Evolutionary conservation across 2,329 filamentous ascomycete genomes (phyloP).

Genomic region (Monilinia fructigena): DNA sequence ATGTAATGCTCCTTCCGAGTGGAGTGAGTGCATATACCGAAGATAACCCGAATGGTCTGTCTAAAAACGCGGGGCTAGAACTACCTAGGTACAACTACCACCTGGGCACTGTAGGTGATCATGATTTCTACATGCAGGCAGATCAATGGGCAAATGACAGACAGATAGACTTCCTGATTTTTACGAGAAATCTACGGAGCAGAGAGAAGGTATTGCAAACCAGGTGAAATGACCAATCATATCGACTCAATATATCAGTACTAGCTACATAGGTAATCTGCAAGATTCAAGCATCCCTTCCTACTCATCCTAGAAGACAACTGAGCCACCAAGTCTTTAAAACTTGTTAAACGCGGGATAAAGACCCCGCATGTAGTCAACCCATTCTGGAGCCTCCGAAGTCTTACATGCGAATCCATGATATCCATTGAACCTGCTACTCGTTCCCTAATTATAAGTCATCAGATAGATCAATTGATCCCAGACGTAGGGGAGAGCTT

Average conservation of each 20-base stretch:
- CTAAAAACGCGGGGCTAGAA: no score
- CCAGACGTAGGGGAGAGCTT: not conserved
- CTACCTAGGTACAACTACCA: no score
- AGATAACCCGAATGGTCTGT: no score
- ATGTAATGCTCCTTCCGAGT: no score
- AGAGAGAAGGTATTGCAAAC: not conserved
- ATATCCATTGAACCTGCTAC: not conserved
- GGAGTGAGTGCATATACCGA: no score
- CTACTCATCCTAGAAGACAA: constrained; percentile 6
- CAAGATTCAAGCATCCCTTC: not conserved
- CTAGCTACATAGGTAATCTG: no score
- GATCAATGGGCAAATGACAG: not conserved
- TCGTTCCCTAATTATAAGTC: not conserved
- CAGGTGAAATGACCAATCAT: not conserved
- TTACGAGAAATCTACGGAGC: no score
- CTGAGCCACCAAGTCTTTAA: not conserved
- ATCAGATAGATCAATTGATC: not conserved
- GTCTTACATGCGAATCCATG: constrained; percentile 8
- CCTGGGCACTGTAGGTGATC: no score
- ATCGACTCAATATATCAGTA: no score
- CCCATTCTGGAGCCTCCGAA: constrained; percentile 18
- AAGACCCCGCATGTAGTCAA: constrained; percentile 12
- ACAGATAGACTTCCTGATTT: not conserved
- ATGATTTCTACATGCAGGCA: no score
- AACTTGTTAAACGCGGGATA: constrained; percentile 17